Percentiles rank a stretch among this genome's conserved stretches.
These are phyloP conservation scores for Sporothrix variecibatus DNA, from an alignment of 2,329 filamentous ascomycete species.

Conservation along the genomic window DNA sequence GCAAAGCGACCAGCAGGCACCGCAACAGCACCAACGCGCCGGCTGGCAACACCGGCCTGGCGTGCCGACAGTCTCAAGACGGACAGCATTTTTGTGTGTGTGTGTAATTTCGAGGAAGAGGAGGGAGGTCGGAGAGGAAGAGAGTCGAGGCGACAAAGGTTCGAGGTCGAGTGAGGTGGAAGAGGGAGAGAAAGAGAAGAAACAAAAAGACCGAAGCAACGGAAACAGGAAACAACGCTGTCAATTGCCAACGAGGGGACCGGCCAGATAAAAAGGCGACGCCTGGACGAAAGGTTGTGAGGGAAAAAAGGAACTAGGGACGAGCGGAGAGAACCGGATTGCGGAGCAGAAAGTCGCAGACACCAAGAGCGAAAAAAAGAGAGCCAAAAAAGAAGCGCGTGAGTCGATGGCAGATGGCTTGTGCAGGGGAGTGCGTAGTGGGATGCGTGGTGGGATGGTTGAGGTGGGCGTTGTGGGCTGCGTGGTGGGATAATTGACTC, in stretches of 20 bases:
- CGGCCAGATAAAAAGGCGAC: constrained; percentile 9
- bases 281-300: constrained; percentile 10
- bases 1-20: constrained; percentile 55
- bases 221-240: neutral
- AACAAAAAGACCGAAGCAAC: neutral
- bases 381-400: constrained; percentile 1
- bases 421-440: neutral
- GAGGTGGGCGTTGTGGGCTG: neutral
- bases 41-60: constrained; percentile 42
- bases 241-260: neutral
- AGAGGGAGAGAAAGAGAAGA: neutral
- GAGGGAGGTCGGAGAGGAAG: neutral
- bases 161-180: neutral
- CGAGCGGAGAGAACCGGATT: constrained; percentile 28
- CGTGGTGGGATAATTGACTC: constrained; percentile 16
- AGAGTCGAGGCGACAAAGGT: neutral
- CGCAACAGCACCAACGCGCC: constrained; percentile 43
- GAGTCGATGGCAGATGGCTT: constrained; percentile 15
- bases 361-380: neutral
- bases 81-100: constrained; percentile 54
- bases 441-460: neutral
- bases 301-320: constrained; percentile 24
- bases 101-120: neutral
- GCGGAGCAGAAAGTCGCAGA: constrained; percentile 9
- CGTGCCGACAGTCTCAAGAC: constrained; percentile 56